phyloP scores from a whole-genome alignment of 1,139 yeast species.

The Yamadazyma pseudoaaseri region DNA sequence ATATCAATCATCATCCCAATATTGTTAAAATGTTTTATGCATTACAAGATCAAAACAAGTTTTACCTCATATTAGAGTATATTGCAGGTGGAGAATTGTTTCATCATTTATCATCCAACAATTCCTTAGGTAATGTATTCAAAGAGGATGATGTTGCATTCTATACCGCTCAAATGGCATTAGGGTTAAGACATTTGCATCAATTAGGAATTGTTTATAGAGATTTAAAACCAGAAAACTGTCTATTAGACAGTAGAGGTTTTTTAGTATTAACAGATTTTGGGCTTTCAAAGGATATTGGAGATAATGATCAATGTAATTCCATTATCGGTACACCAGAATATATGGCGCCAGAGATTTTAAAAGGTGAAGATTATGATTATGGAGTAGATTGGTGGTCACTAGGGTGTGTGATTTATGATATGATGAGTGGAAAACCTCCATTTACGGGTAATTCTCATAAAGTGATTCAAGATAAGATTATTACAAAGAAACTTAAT shows the following conservation, averaged over 20 bases:
- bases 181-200: constrained; percentile 30
- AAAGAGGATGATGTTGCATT: constrained; percentile 34
- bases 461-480: constrained; percentile 74
- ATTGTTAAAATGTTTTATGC: constrained; percentile 36
- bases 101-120: constrained; percentile 29
- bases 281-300: constrained; percentile 77
- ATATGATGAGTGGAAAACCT: constrained; percentile 87
- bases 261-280: constrained; percentile 84
- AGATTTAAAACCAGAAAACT: constrained; percentile 89
- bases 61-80: constrained; percentile 33
- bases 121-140: constrained; percentile 25
- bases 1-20: constrained; percentile 43
- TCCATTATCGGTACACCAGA: constrained; percentile 85
- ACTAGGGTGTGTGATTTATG: constrained; percentile 56
- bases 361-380: constrained; percentile 31
- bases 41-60: constrained; percentile 31
- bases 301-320: constrained; percentile 46
- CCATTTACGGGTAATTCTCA: constrained; percentile 90
- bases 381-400: constrained; percentile 41
- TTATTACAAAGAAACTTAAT: constrained; percentile 64
- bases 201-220: constrained; percentile 47
- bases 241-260: constrained; percentile 73
- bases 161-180: constrained; percentile 35
- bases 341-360: constrained; percentile 38
- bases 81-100: constrained; percentile 38